Base-by-base conservation (phyloP, 352 stramenopile genomes). In the Phytophthora fragariae region DNA sequence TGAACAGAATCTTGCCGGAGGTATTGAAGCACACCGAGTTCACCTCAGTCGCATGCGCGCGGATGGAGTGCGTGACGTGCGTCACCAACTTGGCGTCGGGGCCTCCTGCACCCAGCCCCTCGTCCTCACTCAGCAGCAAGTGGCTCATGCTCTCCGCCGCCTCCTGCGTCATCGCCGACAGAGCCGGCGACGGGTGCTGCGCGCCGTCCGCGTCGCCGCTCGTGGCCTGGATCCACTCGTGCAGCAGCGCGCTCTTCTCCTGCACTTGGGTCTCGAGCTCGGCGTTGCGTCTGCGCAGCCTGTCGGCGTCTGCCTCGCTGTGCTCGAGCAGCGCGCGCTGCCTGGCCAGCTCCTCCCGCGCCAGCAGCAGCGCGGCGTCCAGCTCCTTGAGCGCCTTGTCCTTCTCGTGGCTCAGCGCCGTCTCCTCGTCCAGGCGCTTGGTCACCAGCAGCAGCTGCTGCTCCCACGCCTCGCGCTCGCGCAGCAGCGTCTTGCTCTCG, bases 11-110 rank as follows among this genome's bases (percentile, higher is more conserved):
- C 76, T 94, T 93, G 15, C 85, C 89, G 17, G 85, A 93, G 5
- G 84, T 89, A 64, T 93, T 96, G 54, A 94, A 96, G 57, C 87
- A 92, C 11, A 96, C 85, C 37, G 85, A 93, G 65, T 96, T 96
- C 19, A 93, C 89, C 64, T 96, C 89, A 1, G 87, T 96, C 12
- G 89, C 89, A 61, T 96, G 89, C 5, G 89, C 89, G 17, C 89
- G 87, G 41, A 96, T 88, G 5, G 78, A 80, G 56, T 94, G 82
- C 24, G 73, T 78, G 41, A 88, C 73, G 11, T 69, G 71, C 5
- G 73, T 79, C 27, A 91, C 66, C 7, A 90, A 57, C 9, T 76
- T 70, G 21, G 65, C 73, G 44, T 65, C 67, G 10, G 72, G 55
- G 10, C 52, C 66, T 2, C 24, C 47, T 21, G 33, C 60, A 52